Evolutionary conservation across 1,284 basidiomycete genomes (phyloP), one percentile per base, ranked within the genome.

Genomic region (Ustilago trichophora): DNA sequence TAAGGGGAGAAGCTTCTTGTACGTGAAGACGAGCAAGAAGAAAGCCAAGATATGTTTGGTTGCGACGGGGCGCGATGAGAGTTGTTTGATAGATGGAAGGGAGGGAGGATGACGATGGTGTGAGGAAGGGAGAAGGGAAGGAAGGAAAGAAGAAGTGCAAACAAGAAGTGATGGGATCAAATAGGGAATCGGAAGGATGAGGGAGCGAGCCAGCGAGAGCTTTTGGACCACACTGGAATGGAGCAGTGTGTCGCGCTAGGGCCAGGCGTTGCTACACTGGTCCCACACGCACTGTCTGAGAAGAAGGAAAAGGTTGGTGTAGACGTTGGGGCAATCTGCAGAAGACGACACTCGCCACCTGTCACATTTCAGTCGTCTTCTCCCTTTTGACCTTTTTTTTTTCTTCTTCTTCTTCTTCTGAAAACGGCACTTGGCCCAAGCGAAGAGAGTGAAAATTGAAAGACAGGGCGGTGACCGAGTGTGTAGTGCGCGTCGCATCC

Each of bases 21-120:
- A 48, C 53, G 59, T 42, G 26, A 10, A 13, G 2, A 56, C 44
- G 59, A 52, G 48, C 53, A 52, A 63, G 48, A 56, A 63, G 53
- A 4, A 31, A 25, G 29, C 7, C 8, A 22, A n/a, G n/a, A n/a
- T n/a, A n/a, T n/a, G 7, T 16, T 25, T 32, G 21, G 12, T 34
- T 45, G 43, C 42, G 40, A 32, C 19, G 16, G 25, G 22, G 19
- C 34, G 34, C 25, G 42, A 38, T 32, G 27, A n/a, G 22, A 43
- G 22, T 6, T 24, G 16, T 21, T 18, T n/a, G 27, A 38, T 21
- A 42, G 38, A 48, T 33, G 44, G 33, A 34, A 40, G 25, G 37
- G 35, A 34, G 25, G 26, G 36, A 21, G 52, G 27, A 31, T 37
- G 42, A 26, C 31, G 45, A 44, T 53, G 45, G 42, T 50, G 42